These are phyloP conservation scores for Trametes maxima DNA, from an alignment of 768 basidiomycete species.

Conservation along the genomic window DNA sequence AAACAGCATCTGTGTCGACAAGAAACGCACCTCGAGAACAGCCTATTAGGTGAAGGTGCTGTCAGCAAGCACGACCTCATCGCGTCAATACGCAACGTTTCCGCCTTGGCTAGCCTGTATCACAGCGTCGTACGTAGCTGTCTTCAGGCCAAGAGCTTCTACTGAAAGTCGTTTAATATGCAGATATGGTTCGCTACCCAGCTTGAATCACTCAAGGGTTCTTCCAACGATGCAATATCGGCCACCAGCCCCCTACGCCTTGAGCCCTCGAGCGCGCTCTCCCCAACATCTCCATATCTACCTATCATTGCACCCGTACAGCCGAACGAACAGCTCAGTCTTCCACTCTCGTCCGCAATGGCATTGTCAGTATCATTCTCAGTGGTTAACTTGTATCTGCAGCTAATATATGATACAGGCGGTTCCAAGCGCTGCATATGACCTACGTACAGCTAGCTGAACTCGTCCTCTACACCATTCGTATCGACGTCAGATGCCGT, in stretches of 20 bases:
- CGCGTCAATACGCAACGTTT: conserved; percentile 67
- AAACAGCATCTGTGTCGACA: conserved; percentile 64
- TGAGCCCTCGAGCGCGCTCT: conserved; percentile 52
- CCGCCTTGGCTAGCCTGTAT: conserved; percentile 77
- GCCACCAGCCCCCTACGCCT: conserved; percentile 52
- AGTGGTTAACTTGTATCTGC: conserved; percentile 1
- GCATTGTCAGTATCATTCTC: conserved; percentile 73
- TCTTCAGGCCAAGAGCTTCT: not conserved
- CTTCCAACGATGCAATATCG: conserved; percentile 55
- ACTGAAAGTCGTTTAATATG: not conserved
- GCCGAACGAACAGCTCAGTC: conserved; percentile 52
- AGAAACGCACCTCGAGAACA: conserved; percentile 79
- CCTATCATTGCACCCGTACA: conserved; percentile 43
- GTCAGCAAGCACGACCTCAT: conserved; percentile 70
- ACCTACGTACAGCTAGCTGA: conserved; percentile 90
- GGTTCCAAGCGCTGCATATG: conserved; percentile 87
- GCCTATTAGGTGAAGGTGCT: conserved; percentile 55
- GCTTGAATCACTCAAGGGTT: conserved; percentile 65
- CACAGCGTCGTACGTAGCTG: conserved; percentile 68
- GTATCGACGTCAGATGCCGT: conserved; percentile 86
- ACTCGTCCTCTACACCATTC: conserved; percentile 83
- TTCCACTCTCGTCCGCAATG: conserved; percentile 90
- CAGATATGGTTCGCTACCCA: conserved; percentile 87
- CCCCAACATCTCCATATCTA: conserved; percentile 46
- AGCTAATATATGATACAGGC: conserved; percentile 48